Percentiles rank a stretch among this genome's conserved stretches.
phyloP scores from a whole-genome alignment of 1,139 yeast species.

The Pichia cactophila region DNA sequence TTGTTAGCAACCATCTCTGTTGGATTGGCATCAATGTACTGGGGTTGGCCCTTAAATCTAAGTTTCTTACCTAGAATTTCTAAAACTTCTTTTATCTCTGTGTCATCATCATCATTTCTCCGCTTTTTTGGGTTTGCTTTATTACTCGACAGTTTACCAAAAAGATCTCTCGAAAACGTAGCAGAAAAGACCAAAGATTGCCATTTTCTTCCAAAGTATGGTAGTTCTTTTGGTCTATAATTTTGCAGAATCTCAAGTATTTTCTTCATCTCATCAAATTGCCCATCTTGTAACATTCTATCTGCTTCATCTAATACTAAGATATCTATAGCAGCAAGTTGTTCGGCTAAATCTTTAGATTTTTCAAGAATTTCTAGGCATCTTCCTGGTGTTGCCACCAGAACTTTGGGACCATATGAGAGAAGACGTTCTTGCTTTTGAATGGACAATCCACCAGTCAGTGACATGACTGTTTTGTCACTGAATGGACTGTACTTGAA shows the following conservation, averaged over 20 bases:
- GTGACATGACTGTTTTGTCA: slow-evolving; percentile 55
- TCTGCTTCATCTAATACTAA: slow-evolving; percentile 97
- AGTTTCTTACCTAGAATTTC: slow-evolving; percentile 50
- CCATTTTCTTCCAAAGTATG: slow-evolving; percentile 41
- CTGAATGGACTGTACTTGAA: slow-evolving; percentile 54
- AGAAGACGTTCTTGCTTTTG: slow-evolving; percentile 85
- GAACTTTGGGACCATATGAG: slow-evolving; percentile 65
- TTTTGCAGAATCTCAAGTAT: slow-evolving; percentile 53
- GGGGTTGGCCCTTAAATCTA: slow-evolving; percentile 51
- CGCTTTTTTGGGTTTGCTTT: slow-evolving; percentile 27
- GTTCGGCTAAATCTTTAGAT: slow-evolving; percentile 43
- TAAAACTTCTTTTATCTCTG: slow-evolving; percentile 32
- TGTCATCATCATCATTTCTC: slow-evolving; percentile 37
- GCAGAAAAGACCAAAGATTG: slow-evolving; percentile 94
- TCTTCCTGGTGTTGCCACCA: slow-evolving; percentile 97
- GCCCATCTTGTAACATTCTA: slow-evolving; percentile 89
- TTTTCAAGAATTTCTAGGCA: slow-evolving; percentile 73
- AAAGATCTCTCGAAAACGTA: slow-evolving; percentile 78
- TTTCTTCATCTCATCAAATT: slow-evolving; percentile 85
- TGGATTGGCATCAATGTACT: slow-evolving; percentile 80
- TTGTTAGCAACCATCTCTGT: slow-evolving; percentile 68
- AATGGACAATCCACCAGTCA: slow-evolving; percentile 92
- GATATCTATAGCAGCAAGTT: slow-evolving; percentile 57
- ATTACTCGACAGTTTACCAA: slow-evolving; percentile 56
- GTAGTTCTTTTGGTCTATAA: slow-evolving; percentile 31